These are phyloP conservation scores for Fraxinus latifolia DNA, from an alignment of 305 asterid genomes.

Conservation along the genomic window DNA sequence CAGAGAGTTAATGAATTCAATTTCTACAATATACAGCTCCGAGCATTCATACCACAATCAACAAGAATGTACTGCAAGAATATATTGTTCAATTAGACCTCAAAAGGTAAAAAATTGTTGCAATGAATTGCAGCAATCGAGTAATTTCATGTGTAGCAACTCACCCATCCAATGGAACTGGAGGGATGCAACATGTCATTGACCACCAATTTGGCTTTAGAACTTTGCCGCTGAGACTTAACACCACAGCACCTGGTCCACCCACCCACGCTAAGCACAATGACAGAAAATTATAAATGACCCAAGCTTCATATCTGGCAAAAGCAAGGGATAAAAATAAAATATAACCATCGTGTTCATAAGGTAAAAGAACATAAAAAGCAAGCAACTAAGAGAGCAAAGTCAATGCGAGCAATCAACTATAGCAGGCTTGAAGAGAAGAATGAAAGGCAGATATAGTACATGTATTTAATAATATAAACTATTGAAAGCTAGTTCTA, in stretches of 20 bases:
- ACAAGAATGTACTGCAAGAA: background rate
- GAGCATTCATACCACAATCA: slow-evolving; percentile 13
- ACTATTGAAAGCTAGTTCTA: slow-evolving; percentile 6
- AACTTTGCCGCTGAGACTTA: slow-evolving; percentile 75
- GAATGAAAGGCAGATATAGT: slow-evolving; percentile 1
- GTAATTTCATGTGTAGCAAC: slow-evolving; percentile 30
- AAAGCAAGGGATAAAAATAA: slow-evolving; percentile 28
- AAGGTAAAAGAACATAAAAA: background rate
- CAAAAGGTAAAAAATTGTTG: background rate
- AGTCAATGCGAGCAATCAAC: background rate
- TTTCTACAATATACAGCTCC: slow-evolving; percentile 9
- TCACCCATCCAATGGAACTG: slow-evolving; percentile 93
- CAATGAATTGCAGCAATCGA: slow-evolving; percentile 13
- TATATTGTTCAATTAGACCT: background rate
- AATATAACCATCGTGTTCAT: slow-evolving; percentile 18
- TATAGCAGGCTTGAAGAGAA: background rate
- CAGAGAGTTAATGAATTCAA: slow-evolving; percentile 11
- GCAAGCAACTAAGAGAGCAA: background rate
- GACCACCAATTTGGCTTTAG: slow-evolving; percentile 88
- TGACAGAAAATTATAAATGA: slow-evolving; percentile 93
- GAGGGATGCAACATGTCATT: slow-evolving; percentile 95
- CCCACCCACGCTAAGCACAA: slow-evolving; percentile 99
- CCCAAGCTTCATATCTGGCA: slow-evolving; percentile 97
- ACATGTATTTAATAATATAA: slow-evolving; percentile 2
- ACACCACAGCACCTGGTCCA: slow-evolving; percentile 97